phyloP scores from a whole-genome alignment of 129 eudicot species.

The Tanacetum coccineum region DNA sequence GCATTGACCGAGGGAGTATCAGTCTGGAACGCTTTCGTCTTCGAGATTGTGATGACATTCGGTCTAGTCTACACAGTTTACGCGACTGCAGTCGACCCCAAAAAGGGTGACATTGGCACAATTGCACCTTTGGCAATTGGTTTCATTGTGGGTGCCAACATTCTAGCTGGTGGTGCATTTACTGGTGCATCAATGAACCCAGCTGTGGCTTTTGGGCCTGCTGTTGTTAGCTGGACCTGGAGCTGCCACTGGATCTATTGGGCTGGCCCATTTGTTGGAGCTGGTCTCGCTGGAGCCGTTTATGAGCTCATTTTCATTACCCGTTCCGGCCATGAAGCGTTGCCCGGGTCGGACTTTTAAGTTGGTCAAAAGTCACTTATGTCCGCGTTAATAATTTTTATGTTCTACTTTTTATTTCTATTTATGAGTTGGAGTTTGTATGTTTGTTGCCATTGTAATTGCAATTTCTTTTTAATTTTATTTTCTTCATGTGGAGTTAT shows the following conservation, averaged over 20 bases:
- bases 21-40: slow-evolving; percentile 40
- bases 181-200: slow-evolving; percentile 69
- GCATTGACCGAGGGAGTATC: slow-evolving; percentile 37
- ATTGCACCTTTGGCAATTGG: slow-evolving; percentile 56
- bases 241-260: slow-evolving; percentile 55
- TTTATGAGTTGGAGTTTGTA: background rate
- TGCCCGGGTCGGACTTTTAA: slow-evolving; percentile 39
- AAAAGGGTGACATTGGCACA: slow-evolving; percentile 43
- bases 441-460: background rate
- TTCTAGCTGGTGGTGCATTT: slow-evolving; percentile 57
- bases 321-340: no score
- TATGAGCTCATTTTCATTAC: no score
- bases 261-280: no score
- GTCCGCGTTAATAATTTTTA: no score
- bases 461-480: background rate
- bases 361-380: no score
- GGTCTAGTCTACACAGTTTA: slow-evolving; percentile 70
- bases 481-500: background rate
- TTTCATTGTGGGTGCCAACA: slow-evolving; percentile 57
- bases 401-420: no score
- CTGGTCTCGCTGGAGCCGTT: no score
- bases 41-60: slow-evolving; percentile 57
- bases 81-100: slow-evolving; percentile 60
- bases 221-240: slow-evolving; percentile 44
- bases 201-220: slow-evolving; percentile 53